Evolutionary conservation across 2,329 filamentous ascomycete genomes (phyloP), one percentile per base, ranked within the genome.

Genomic region (Stagonosporopsis chrysanthemi): DNA sequence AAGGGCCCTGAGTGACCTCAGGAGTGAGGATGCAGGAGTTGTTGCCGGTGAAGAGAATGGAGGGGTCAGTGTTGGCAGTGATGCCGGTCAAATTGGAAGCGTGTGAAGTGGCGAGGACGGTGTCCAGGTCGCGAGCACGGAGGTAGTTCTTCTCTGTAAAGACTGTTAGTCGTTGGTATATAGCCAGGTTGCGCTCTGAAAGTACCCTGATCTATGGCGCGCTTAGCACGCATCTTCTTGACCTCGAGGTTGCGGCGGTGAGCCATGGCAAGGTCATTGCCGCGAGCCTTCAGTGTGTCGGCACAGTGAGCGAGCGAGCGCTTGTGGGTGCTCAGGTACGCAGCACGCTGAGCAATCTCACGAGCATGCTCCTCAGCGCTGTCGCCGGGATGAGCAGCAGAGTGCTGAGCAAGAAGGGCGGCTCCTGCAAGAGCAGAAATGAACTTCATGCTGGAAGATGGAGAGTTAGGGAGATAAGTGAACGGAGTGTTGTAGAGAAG

Each of bases 291-390:
- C 40, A 77, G 70, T 6, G 73, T 74, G 55, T 76, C 76, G 6
- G 77, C 71, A 55, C 80, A 82, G 48, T 76, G 63, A 43, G 68
- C 71, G 6, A 81, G 70, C 14, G 78, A 78, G 36, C 79, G 77
- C 61, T 74, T 75, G 60, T 69, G 69, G 40, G 61, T 65, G 44
- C 69, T 64, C 57, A 78, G 54, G 58, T 77, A 77, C 15, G 70
- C 69, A 44, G 65, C 65, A 38, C 77, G 75, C 60, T 76, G 66
- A 36, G 64, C 67, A 35, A 76, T 68, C 42, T 78, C 76, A 17
- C 67, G 69, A 47, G 62, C 64, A 31, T 73, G 56, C 52, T 79
- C 73, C 47, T 61, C 64, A n/a, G 58, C 35, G 40, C 61, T 67
- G 38, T 78, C 70, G 22, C 77, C 77, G 0, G 77, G 77, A 38